Evolutionary conservation across 1,139 yeast genomes (phyloP).

Genomic region (Yamadazyma atlantica): DNA sequence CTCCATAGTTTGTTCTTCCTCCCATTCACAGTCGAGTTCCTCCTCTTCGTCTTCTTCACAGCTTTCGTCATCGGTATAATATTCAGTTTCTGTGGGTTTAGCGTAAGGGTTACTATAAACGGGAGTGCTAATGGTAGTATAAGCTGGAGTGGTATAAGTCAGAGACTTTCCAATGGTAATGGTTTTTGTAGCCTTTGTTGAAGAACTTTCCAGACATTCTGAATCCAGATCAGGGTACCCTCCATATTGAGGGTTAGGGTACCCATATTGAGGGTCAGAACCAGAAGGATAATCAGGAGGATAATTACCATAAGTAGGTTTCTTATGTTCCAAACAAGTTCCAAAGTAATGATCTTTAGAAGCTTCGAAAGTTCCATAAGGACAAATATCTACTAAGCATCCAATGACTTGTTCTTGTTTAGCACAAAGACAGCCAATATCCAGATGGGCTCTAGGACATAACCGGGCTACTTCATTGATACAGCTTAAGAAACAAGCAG

Average conservation of each 20-base stretch:
- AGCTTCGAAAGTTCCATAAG: conserved; percentile 45
- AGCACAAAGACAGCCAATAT: conserved; percentile 42
- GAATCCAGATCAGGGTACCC: too few species aligned
- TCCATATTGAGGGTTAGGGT: too few species aligned
- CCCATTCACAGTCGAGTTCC: conserved; percentile 22
- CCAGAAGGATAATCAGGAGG: too few species aligned
- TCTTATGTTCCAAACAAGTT: conserved; percentile 47
- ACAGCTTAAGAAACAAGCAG: conserved; percentile 54
- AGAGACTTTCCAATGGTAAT: not conserved
- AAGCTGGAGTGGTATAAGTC: not conserved
- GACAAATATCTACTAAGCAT: conserved; percentile 50
- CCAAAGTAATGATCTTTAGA: conserved; percentile 58
- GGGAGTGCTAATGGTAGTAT: too few species aligned
- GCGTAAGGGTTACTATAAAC: too few species aligned
- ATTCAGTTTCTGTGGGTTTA: conserved; percentile 5
- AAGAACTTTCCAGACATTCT: too few species aligned
- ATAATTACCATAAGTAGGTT: conserved; percentile 15
- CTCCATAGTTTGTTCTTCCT: conserved; percentile 23
- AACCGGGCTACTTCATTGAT: conserved; percentile 34
- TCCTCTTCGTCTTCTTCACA: conserved; percentile 12
- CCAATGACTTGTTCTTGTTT: conserved; percentile 37
- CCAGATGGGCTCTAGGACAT: conserved; percentile 32
- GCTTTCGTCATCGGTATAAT: not conserved
- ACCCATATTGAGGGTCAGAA: too few species aligned
- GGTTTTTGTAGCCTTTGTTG: not conserved